These are phyloP conservation scores for Recurvomyces mirabilis DNA, from an alignment of 495 filamentous ascomycete species.

Conservation along the genomic window DNA sequence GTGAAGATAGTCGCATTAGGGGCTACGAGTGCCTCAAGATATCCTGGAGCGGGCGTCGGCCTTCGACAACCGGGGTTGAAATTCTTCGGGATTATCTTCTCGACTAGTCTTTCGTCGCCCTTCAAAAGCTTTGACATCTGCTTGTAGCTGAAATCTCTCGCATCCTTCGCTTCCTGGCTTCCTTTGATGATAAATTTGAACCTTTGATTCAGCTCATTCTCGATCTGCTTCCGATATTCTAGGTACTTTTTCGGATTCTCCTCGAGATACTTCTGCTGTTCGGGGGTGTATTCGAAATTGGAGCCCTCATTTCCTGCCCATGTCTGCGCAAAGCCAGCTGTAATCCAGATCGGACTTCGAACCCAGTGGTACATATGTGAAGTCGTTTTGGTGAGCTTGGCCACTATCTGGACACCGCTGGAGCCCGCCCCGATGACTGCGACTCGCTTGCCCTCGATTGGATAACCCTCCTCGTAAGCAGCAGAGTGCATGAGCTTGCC, in stretches of 20 bases:
- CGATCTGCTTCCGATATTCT: constrained; percentile 34
- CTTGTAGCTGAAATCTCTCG: constrained; percentile 25
- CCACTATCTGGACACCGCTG: constrained; percentile 32
- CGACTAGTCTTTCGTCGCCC: constrained; percentile 23
- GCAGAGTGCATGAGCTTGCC: constrained; percentile 34
- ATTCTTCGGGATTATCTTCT: constrained; percentile 30
- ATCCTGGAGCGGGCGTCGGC: constrained; percentile 30
- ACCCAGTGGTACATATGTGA: constrained; percentile 29
- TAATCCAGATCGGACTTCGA: constrained; percentile 32
- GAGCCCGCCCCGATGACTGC: constrained; percentile 31
- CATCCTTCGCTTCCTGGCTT: constrained; percentile 23
- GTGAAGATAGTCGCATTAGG: constrained; percentile 30
- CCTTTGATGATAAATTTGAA: constrained; percentile 37
- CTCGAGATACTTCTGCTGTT: constrained; percentile 26
- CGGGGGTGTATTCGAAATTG: constrained; percentile 30
- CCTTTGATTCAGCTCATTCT: constrained; percentile 35
- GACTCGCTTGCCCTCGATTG: constrained; percentile 29
- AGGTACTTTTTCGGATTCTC: constrained; percentile 30
- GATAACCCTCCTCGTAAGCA: constrained; percentile 29
- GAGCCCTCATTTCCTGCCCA: constrained; percentile 30
- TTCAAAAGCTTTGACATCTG: constrained; percentile 30
- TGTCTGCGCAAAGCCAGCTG: constrained; percentile 30
- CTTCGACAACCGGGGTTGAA: constrained; percentile 32
- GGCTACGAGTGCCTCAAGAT: constrained; percentile 29
- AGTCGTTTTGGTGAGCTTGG: constrained; percentile 27